Base-by-base conservation (phyloP, 1,284 basidiomycete genomes). In the Ustilago nuda region DNA sequence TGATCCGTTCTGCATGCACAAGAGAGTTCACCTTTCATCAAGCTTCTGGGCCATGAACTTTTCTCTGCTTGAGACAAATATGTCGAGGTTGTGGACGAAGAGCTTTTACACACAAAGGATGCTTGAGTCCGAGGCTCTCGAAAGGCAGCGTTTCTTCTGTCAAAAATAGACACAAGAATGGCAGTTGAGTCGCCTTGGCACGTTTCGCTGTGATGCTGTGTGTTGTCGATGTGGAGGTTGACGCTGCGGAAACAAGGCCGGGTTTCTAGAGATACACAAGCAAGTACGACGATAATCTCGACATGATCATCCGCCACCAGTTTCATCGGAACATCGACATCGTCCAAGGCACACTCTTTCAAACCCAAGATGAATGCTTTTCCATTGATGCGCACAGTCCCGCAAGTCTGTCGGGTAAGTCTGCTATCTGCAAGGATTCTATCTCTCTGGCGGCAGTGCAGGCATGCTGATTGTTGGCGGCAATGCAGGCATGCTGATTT, bases 321-420 rank as follows among this genome's bases (percentile, higher is more conserved):
- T n/a, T 45, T 45, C 39, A 43, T 43, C 43, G 43, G 7, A 19
- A 17, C n/a, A 45, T 45, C 17, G n/a, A 45, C 43, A 17, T 45
- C n/a, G n/a, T 45, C 43, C n/a, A 45, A 17, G 1, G 6, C n/a
- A 27, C 23, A 27, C 23, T 27, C 23, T 27, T 19, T 19, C 43
- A 36, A 30, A 9, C 12, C 13, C 55, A 72, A 53, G 7, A 72
- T 72, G 70, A 72, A 53, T 61, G 65, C 65, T 1, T 54, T 72
- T 13, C 61, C 70, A 7, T 46, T 72, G 61, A 63, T 72, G 43
- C 64, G 70, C 9, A 30, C 54, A 8, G 70, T 65, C 7, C 64
- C 64, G 15, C 70, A 72, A 54, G 70, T 53, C 8, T 66, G 63
- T 33, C 69, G 69, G 27, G 68, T 66, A 62, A 66, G 68, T 66